Evolutionary conservation across 768 basidiomycete species (phyloP), one percentile per base, ranked within the genome.

Genomic region (Lyophyllum atratum): DNA sequence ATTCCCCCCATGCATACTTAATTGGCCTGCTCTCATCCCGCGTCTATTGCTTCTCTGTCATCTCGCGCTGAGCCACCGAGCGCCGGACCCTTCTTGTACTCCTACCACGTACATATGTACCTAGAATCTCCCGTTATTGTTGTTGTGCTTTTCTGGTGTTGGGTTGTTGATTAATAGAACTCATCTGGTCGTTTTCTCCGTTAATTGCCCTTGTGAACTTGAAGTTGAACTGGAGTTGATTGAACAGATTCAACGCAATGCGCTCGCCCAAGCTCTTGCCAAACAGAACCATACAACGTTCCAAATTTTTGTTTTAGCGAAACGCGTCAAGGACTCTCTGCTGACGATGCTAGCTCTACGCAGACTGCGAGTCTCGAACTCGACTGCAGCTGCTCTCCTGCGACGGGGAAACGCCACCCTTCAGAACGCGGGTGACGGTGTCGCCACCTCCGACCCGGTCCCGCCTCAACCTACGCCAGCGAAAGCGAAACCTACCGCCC

Each of bases 261-360:
- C n/a, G n/a, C n/a, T n/a, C n/a, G 26, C 31, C 31, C 31, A 52
- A 8, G 52, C 26, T 43, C 42, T 44, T 26, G 48, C n/a, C 57
- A 64, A 64, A 60, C 44, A 60, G 5, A 14, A 24, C n/a, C 56
- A 64, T 58, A 64, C n/a, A 62, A 44, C 21, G 4, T 9, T 45
- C 51, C 61, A 58, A 64, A 60, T 55, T 58, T 58, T 64, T 56
- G 50, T 43, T 22, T 28, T 39, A 8, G n/a, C 28, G 39, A 28
- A 52, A 49, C 55, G 56, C 51, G 58, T 52, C 46, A 21, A 43
- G 53, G 46, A n/a, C n/a, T 47, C 19, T 29, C 37, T 42, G 25
- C 34, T 55, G 43, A 54, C 34, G 11, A 72, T 73, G 71, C 62
- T 75, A 42, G 62, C 63, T 54, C 60, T 70, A 11, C 66, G 71